Base-by-base conservation (phyloP, 441 rosid genomes). In the Pelargonium fulgidum region DNA sequence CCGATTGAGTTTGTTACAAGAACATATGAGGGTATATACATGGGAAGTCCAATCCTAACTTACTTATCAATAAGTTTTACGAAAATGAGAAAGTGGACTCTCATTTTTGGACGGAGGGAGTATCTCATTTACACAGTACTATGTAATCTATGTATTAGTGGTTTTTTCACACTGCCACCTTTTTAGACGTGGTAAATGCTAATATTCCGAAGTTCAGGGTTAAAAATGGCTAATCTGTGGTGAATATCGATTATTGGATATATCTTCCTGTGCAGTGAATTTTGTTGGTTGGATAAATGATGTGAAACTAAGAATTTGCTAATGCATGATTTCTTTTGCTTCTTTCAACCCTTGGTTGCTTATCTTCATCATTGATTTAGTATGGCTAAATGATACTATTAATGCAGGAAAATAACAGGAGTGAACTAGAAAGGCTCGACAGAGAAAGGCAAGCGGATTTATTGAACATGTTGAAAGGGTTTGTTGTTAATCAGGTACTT, bases 401-500 rank as follows among this genome's bases (percentile, higher is more conserved):
- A 65, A 72, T 79, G 65, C 88, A 89, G 97, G 96, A 88, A 80
- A 89, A 91, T 73, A 93, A 93, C 75, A 68, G 79, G 83, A 79
- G 54, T 62, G 97, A 93, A 82, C 86, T 91, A 69, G 97, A 91
- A 76, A 85, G 98, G 89, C 81, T 93, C 50, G 93, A 86, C 64
- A 81, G 73, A 69, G 98, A 91, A 84, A 89, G 96, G 71, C 89
- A 82, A 11, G 80, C 84, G 0, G 96, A 91, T 82, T 87, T 91
- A 72, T 72, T 85, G 78, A 88, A 81, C 81, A 91, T 89, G 97
- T 74, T 93, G 85, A 91, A 88, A 75, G 98, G 99, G 7, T 91
- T 91, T 83, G 95, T 87, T 67, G 86, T 76, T 75, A 93, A 83
- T 79, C 96, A 93, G 97, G 97, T 93, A 82, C 65, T 64, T 61